phyloP scores from a whole-genome alignment of 495 filamentous ascomycete genomes.

The Acidiella bohemica region DNA sequence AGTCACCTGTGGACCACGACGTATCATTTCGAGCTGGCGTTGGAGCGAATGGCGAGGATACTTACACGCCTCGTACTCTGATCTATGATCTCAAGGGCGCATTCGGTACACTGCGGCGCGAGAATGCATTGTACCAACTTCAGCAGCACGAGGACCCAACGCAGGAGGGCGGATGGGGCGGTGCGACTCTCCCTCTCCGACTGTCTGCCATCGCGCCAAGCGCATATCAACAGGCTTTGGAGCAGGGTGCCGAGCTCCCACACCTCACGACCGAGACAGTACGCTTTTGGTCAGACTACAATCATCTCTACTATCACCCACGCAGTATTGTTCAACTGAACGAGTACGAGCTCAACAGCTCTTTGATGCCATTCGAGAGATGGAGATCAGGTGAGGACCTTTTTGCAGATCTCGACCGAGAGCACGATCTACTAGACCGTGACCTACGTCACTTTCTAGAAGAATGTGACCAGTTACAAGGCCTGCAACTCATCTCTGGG shows the following conservation, averaged over 20 bases:
- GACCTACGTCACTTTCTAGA: constrained; percentile 79
- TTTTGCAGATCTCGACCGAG: constrained; percentile 66
- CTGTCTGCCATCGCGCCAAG: constrained; percentile 52
- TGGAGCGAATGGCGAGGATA: constrained; percentile 70
- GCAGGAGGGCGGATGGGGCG: constrained; percentile 52
- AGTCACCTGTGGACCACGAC: constrained; percentile 74
- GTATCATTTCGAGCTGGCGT: constrained; percentile 84
- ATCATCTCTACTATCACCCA: constrained; percentile 81
- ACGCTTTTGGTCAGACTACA: constrained; percentile 93
- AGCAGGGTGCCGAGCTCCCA: constrained; percentile 49
- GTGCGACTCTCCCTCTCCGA: constrained; percentile 51
- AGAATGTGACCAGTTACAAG: constrained; percentile 87
- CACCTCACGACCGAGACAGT: constrained; percentile 54
- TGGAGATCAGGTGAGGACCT: constrained; percentile 71
- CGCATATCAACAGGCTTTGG: constrained; percentile 65
- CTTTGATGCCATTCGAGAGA: constrained; percentile 68
- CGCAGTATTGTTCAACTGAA: constrained; percentile 77
- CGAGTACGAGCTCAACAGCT: constrained; percentile 69
- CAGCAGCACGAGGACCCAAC: constrained; percentile 36
- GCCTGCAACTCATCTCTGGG: constrained; percentile 63
- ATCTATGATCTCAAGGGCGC: constrained; percentile 92
- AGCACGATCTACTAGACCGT: constrained; percentile 75
- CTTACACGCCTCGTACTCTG: constrained; percentile 77
- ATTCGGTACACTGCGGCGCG: constrained; percentile 75
- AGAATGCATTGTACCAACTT: constrained; percentile 78